These are phyloP conservation scores for Aspergillus hancockii DNA, from an alignment of 495 filamentous ascomycete genomes.

Conservation along the genomic window DNA sequence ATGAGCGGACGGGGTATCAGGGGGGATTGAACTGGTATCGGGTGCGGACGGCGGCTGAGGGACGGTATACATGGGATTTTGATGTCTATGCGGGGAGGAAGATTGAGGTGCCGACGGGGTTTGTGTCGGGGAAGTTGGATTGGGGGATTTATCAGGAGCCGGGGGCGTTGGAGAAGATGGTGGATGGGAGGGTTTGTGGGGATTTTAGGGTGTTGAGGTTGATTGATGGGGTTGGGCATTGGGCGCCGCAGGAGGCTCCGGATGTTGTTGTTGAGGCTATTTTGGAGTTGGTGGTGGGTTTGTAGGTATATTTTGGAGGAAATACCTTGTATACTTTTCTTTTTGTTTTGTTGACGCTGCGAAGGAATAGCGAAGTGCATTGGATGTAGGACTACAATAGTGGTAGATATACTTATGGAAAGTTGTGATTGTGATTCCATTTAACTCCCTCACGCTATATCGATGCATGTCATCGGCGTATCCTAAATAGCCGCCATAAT, in stretches of 20 bases:
- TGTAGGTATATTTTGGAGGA: conserved; percentile 8
- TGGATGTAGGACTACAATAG: too few relatives aligned
- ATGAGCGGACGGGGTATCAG: conserved; percentile 67
- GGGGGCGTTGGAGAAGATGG: conserved; percentile 60
- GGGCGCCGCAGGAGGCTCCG: conserved; percentile 67
- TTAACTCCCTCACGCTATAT: neutral
- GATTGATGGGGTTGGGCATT: conserved; percentile 64
- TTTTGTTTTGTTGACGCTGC: neutral
- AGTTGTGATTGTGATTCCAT: neutral
- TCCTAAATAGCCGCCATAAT: neutral
- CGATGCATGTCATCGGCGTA: neutral
- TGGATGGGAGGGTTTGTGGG: conserved; percentile 40
- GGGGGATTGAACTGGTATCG: conserved; percentile 73
- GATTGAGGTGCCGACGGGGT: conserved; percentile 62
- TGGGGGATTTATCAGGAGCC: conserved; percentile 71
- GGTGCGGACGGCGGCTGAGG: conserved; percentile 51
- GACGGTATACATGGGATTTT: conserved; percentile 47
- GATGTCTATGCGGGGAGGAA: conserved; percentile 61
- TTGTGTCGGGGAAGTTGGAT: conserved; percentile 60
- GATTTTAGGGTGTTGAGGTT: conserved; percentile 52
- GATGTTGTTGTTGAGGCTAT: conserved; percentile 54
- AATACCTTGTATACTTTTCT: neutral
- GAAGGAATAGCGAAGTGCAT: neutral
- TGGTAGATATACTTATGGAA: too few relatives aligned
- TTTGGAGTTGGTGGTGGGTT: conserved; percentile 35